Evolutionary conservation across 306 rosid genomes (phyloP), one percentile per base, ranked within the genome.

Genomic region (Medicago arabica): DNA sequence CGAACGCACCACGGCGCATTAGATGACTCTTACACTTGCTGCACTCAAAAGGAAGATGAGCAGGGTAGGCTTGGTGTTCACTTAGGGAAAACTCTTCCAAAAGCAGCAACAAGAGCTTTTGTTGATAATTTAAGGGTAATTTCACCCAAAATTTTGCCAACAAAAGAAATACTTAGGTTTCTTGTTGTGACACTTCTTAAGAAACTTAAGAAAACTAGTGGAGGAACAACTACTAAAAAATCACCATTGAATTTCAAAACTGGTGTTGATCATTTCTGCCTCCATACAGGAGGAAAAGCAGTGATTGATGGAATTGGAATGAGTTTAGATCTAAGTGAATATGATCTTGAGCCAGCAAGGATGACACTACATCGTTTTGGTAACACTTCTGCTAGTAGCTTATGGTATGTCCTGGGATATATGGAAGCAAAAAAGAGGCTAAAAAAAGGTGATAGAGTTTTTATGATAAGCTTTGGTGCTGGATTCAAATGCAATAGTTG

Each of bases 401-500:
- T 93, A 4, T 93, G 97, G 97, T 44, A 44, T 44, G 49, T 44
- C 4, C 3, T 44, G 3, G 49, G 49, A 0, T 44, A 44, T 3
- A 44, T 44, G 49, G 49, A 44, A 44, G 49, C 49, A 10, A 44
- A 44, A 44, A 44, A 44, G 49, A 44, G 49, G 82, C 83, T 93
- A 2, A 90, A 84, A 71, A 87, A 83, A 39, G 91, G 90, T 0
- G 88, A 89, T 5, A 91, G 73, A 1, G 85, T 93, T 3, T 74
- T 93, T 41, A 93, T 93, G 98, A 93, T 93, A 77, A 89, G 97
- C 70, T 91, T 93, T 71, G 98, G 98, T 23, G 97, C 93, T 5
- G 98, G 98, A 36, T 93, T 93, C 86, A 93, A 93, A 85, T 93
- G 98, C 78, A 89, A 91, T 62, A 93, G 95, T 80, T 90, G 93